Conservation (phyloP, 306 rosid species). For the Vigna radiata region DNA sequence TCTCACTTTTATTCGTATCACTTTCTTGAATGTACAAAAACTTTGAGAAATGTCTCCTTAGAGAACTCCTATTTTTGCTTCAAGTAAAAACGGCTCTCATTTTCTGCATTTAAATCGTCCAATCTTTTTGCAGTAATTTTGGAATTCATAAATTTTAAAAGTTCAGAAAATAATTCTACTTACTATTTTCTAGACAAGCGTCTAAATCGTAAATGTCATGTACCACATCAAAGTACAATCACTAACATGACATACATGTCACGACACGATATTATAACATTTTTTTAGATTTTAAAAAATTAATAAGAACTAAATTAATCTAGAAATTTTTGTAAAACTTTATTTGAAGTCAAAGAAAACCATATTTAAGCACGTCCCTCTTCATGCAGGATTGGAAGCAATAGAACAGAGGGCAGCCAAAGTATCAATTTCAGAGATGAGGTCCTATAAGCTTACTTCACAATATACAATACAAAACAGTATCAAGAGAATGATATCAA, state of each 20-base stretch:
- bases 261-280: not conserved
- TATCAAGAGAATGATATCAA: slow-evolving; percentile 31
- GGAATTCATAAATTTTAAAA: too few species aligned
- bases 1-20: too few species aligned
- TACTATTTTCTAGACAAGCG: too few species aligned
- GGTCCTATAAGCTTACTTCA: slow-evolving; percentile 38
- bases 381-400: slow-evolving; percentile 10
- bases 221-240: not conserved
- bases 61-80: too few species aligned
- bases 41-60: too few species aligned
- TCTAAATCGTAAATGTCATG: too few species aligned
- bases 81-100: too few species aligned
- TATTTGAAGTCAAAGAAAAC: not conserved
- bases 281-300: not conserved
- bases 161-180: too few species aligned
- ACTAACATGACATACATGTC: not conserved
- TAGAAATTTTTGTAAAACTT: not conserved
- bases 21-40: too few species aligned
- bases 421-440: slow-evolving; percentile 13
- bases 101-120: too few species aligned
- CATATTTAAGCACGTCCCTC: not conserved
- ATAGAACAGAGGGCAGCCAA: not conserved
- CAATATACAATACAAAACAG: slow-evolving; percentile 45
- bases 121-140: too few species aligned
- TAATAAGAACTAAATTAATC: not conserved